Conservation (phyloP, 495 filamentous ascomycete species). For the Xylaria grammica region DNA sequence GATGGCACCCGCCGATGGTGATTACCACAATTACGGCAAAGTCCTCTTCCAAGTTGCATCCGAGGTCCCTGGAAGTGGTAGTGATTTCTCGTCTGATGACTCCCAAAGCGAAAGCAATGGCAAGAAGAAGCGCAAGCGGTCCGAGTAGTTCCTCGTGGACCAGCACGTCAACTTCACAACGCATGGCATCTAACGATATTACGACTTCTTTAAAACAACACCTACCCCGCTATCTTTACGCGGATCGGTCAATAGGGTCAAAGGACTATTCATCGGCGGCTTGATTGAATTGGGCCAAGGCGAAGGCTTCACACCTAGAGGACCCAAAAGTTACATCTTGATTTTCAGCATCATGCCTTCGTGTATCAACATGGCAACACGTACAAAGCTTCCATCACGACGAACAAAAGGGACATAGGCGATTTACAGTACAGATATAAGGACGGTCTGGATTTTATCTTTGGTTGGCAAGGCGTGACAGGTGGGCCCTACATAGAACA, state of each 20-base stretch:
- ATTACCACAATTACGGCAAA: slow-evolving; percentile 67
- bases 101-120: slow-evolving; percentile 56
- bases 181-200: slow-evolving; percentile 41
- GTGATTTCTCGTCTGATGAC: slow-evolving; percentile 59
- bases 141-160: slow-evolving; percentile 42
- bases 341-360: slow-evolving; percentile 41
- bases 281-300: slow-evolving; percentile 19
- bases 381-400: slow-evolving; percentile 37
- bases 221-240: slow-evolving; percentile 29
- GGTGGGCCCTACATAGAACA: slow-evolving; percentile 29
- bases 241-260: slow-evolving; percentile 32
- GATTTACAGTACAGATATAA: slow-evolving; percentile 26
- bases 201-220: slow-evolving; percentile 36
- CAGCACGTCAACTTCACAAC: slow-evolving; percentile 2
- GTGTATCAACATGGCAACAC: slow-evolving; percentile 45
- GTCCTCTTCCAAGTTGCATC: slow-evolving; percentile 79
- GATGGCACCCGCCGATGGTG: slow-evolving; percentile 59
- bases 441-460: slow-evolving; percentile 28
- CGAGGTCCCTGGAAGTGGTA: slow-evolving; percentile 65
- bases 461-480: slow-evolving; percentile 35
- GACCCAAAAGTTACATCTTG: slow-evolving; percentile 41
- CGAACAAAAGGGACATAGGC: slow-evolving; percentile 36
- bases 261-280: slow-evolving; percentile 23
- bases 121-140: slow-evolving; percentile 81
- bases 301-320: slow-evolving; percentile 36